Percentiles rank a stretch among this genome's conserved stretches.
Conservation (phyloP, 768 basidiomycete species). For the Mrakia blollopis region DNA sequence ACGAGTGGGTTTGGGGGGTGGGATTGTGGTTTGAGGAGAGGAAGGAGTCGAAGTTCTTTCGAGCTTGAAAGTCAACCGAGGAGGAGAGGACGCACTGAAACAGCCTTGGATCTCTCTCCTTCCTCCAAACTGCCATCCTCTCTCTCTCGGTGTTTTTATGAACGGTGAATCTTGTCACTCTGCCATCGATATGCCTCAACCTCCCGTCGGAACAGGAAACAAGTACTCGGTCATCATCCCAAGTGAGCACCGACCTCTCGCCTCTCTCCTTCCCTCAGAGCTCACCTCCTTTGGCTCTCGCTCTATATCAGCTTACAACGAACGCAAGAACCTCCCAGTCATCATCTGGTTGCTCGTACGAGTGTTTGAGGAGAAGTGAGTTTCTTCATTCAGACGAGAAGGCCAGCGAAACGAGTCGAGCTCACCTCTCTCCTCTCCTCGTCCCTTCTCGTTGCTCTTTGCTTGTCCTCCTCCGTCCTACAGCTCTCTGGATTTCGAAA, state of each 20-base stretch:
- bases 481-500: conserved; percentile 64
- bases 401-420: conserved; percentile 8
- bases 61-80: too few relatives aligned
- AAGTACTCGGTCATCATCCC: conserved; percentile 91
- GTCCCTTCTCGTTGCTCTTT: not conserved
- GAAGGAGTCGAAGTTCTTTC: too few relatives aligned
- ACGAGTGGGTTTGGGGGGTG: not conserved
- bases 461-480: not conserved
- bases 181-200: conserved; percentile 11
- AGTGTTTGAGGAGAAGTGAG: conserved; percentile 71
- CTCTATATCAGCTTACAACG: conserved; percentile 61
- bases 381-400: not conserved
- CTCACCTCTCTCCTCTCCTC: conserved; percentile 8
- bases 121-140: not conserved
- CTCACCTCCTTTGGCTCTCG: not conserved
- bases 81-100: too few relatives aligned
- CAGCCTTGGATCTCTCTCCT: too few relatives aligned
- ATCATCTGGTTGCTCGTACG: conserved; percentile 78
- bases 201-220: conserved; percentile 33
- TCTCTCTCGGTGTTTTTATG: not conserved
- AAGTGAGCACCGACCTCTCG: conserved; percentile 40
- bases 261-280: not conserved
- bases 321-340: conserved; percentile 83
- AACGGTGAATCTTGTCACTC: not conserved
- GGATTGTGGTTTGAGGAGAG: not conserved